Percentiles rank a stretch among this genome's conserved stretches.
phyloP scores from a whole-genome alignment of 805 yeast genomes.

The Kodamaea neixiangensis region DNA sequence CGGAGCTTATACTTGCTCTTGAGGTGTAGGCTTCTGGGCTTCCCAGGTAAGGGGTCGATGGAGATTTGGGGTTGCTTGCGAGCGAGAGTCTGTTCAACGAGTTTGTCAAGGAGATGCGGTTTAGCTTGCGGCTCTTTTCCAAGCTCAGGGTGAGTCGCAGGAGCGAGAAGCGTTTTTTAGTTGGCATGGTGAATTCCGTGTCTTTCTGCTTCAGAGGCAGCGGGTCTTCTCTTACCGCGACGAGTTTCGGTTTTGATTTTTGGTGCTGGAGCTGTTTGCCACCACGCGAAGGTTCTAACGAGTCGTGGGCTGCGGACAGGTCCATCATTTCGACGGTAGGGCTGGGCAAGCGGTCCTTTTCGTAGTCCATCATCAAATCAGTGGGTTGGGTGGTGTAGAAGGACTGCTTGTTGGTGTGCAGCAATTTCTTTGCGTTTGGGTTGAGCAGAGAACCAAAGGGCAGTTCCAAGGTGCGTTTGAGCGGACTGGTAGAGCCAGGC shows the following conservation, averaged over 20 bases:
- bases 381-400: slow-evolving; percentile 16
- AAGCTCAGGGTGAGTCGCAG: slow-evolving; percentile 6
- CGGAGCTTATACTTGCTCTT: slow-evolving; percentile 7
- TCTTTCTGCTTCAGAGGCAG: not conserved
- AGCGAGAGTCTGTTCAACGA: slow-evolving; percentile 13
- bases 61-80: not conserved
- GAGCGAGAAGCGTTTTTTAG: slow-evolving; percentile 14
- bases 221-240: not conserved
- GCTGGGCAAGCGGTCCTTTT: slow-evolving; percentile 16
- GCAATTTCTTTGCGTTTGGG: slow-evolving; percentile 3
- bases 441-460: slow-evolving; percentile 5
- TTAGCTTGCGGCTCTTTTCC: slow-evolving; percentile 6
- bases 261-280: not conserved
- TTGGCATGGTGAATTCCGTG: not conserved
- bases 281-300: not conserved
- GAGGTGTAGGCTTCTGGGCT: slow-evolving; percentile 5
- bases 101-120: slow-evolving; percentile 12
- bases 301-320: not conserved
- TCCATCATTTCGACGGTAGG: slow-evolving; percentile 13
- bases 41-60: not conserved
- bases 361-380: slow-evolving; percentile 5
- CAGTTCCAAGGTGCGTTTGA: slow-evolving; percentile 13
- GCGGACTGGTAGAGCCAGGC: slow-evolving; percentile 5
- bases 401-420: slow-evolving; percentile 12
- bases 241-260: not conserved